These are phyloP conservation scores for Pontederia paniculata DNA, from an alignment of 176 grass and related monocot genomes.

Conservation along the genomic window DNA sequence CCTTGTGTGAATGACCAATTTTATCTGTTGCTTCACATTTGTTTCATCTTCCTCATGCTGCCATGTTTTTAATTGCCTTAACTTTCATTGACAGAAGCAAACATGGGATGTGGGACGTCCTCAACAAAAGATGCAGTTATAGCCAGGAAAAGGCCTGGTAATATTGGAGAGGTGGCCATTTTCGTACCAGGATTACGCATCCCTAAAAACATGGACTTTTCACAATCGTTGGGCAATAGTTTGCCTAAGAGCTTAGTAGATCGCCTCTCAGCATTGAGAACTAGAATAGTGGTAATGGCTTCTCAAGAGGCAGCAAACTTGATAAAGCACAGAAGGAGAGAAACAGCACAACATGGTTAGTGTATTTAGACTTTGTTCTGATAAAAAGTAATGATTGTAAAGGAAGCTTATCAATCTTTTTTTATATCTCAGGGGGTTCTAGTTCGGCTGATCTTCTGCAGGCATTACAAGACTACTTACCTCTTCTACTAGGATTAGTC, in stretches of 20 bases:
- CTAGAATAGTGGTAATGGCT: conserved; percentile 18
- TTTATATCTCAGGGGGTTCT: conserved; percentile 13
- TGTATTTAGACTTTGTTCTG: background rate
- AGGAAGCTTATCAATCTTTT: background rate
- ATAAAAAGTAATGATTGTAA: background rate
- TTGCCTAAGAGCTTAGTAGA: conserved; percentile 15
- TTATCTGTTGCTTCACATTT: no score
- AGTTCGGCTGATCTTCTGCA: conserved; percentile 16
- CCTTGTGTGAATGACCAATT: no score
- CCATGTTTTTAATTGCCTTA: no score
- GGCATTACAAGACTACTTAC: conserved; percentile 21
- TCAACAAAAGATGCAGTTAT: conserved; percentile 6
- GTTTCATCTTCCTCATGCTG: no score
- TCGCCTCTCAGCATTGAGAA: conserved; percentile 17
- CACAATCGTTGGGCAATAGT: conserved; percentile 5
- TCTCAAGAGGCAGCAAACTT: conserved; percentile 11
- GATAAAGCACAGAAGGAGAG: conserved; percentile 10
- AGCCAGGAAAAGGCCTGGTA: conserved; percentile 6
- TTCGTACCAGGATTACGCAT: conserved; percentile 23
- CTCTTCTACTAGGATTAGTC: conserved; percentile 20
- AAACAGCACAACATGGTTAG: conserved; percentile 12
- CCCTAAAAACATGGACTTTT: conserved; percentile 11
- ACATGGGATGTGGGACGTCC: conserved; percentile 17
- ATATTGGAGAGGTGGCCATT: conserved; percentile 13
- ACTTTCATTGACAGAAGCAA: background rate